These are phyloP conservation scores for Thalassiosira sp. DNA, from an alignment of 352 stramenopile genomes.

Conservation along the genomic window DNA sequence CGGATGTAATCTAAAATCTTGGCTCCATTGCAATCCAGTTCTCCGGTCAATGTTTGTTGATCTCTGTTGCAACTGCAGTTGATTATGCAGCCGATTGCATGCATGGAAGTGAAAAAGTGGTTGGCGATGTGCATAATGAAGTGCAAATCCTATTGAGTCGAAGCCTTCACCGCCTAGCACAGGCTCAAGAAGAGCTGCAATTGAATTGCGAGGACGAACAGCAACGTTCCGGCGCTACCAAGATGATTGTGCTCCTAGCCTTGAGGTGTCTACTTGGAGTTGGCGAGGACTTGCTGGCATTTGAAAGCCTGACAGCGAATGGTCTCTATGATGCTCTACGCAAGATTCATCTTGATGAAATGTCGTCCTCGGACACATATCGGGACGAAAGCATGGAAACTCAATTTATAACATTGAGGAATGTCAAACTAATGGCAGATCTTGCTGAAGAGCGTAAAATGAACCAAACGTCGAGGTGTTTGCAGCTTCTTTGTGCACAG, in stretches of 20 bases:
- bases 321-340: conserved; percentile 19
- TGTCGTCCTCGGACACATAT: background rate
- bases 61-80: conserved; percentile 38
- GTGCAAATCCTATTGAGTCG: conserved; percentile 21
- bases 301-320: conserved; percentile 21
- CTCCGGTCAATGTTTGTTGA: conserved; percentile 45
- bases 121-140: conserved; percentile 1
- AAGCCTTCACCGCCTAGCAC: conserved; percentile 34
- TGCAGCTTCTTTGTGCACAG: conserved; percentile 18
- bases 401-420: conserved; percentile 14
- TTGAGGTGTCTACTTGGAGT: conserved; percentile 47
- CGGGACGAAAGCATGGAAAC: background rate
- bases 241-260: conserved; percentile 43
- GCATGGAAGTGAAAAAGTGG: background rate
- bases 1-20: background rate
- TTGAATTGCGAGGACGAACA: conserved; percentile 41
- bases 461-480: conserved; percentile 24
- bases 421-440: conserved; percentile 30
- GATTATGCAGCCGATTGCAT: conserved; percentile 31
- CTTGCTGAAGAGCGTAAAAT: conserved; percentile 39
- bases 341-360: conserved; percentile 26
- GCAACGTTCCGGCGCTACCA: conserved; percentile 26
- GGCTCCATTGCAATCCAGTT: conserved; percentile 30
- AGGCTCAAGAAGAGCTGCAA: conserved; percentile 45
- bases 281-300: conserved; percentile 39